phyloP scores from a whole-genome alignment of 2,329 filamentous ascomycete species.

The Bimuria novae-zelandiae region DNA sequence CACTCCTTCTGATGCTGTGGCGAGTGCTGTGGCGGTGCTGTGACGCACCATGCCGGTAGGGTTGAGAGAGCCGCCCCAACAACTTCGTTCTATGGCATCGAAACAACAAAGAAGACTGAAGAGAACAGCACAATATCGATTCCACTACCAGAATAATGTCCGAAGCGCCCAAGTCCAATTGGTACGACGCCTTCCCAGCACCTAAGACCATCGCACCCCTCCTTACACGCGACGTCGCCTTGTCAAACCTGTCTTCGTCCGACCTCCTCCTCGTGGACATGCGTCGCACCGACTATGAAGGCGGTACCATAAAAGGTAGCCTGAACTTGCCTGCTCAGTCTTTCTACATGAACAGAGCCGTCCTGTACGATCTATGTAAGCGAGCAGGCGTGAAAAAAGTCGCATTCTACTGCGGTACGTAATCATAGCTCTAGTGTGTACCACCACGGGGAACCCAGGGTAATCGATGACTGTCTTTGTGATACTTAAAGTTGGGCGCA shows the following conservation, averaged over 20 bases:
- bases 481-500: background rate
- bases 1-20: constrained; percentile 24
- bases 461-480: background rate
- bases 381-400: constrained; percentile 52
- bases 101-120: background rate
- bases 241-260: constrained; percentile 42
- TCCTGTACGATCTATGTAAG: constrained; percentile 51
- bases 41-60: constrained; percentile 14
- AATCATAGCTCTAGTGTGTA: background rate
- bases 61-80: constrained; percentile 16
- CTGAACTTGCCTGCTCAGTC: constrained; percentile 55
- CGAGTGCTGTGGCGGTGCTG: constrained; percentile 9
- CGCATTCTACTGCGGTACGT: constrained; percentile 53
- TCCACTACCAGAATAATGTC: constrained; percentile 1
- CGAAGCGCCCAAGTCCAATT: constrained; percentile 24
- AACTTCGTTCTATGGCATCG: background rate
- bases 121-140: background rate
- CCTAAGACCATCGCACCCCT: constrained; percentile 45
- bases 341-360: constrained; percentile 52
- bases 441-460: background rate
- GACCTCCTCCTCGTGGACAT: constrained; percentile 51
- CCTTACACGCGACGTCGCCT: constrained; percentile 45
- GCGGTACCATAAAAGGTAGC: constrained; percentile 51
- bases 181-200: constrained; percentile 50
- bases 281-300: constrained; percentile 54